Evolutionary conservation across 805 yeast genomes (phyloP).

Genomic region (Osmozyma mogii): DNA sequence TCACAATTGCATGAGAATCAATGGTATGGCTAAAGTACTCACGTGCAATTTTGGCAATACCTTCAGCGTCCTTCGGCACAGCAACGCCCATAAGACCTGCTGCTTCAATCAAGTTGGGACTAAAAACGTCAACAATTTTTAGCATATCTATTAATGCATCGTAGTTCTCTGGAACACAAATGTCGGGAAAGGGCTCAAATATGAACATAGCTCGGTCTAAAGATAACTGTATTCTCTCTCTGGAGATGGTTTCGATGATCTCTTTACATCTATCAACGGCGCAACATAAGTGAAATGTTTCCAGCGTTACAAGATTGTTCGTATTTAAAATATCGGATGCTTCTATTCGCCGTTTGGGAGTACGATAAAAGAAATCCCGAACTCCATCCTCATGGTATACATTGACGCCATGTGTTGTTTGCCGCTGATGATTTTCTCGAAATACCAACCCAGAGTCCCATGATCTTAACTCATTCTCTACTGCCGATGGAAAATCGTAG

Average conservation of each 20-base stretch:
- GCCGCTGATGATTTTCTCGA: conserved; percentile 43
- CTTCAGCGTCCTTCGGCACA: conserved; percentile 29
- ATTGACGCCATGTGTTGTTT: conserved; percentile 80
- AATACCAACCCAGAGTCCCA: conserved; percentile 61
- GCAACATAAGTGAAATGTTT: conserved; percentile 65
- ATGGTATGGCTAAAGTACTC: conserved; percentile 26
- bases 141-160: conserved; percentile 28
- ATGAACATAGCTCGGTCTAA: conserved; percentile 36
- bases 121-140: conserved; percentile 46
- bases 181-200: conserved; percentile 87
- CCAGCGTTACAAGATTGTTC: conserved; percentile 25
- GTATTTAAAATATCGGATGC: conserved; percentile 43
- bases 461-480: conserved; percentile 35
- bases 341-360: conserved; percentile 55
- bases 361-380: conserved; percentile 47
- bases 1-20: conserved; percentile 42
- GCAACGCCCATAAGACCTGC: conserved; percentile 49
- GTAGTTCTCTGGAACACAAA: conserved; percentile 46
- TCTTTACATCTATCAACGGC: conserved; percentile 54
- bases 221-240: conserved; percentile 5
- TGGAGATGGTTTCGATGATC: conserved; percentile 31
- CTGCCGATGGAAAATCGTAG: conserved; percentile 54
- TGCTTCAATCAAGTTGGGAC: conserved; percentile 85
- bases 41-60: conserved; percentile 26
- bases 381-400: conserved; percentile 54